These are phyloP conservation scores for Pneumocystis carinii DNA, from an alignment of 1,139 yeast species.

Conservation along the genomic window DNA sequence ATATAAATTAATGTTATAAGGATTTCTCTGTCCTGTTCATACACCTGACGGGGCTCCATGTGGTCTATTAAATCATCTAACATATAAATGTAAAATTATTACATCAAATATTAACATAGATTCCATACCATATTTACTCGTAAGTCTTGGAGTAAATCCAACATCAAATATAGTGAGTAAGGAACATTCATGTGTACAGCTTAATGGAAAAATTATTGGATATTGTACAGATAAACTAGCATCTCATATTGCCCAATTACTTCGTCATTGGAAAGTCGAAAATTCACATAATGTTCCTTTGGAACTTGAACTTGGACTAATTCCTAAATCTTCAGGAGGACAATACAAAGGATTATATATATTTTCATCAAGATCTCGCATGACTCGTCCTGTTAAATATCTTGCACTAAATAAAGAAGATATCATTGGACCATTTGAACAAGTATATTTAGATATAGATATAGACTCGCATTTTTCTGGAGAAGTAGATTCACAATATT, in stretches of 20 bases:
- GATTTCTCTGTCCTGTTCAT: conserved; percentile 91
- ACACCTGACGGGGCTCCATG: conserved; percentile 99
- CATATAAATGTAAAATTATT: conserved; percentile 83
- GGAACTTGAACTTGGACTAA: conserved; percentile 83
- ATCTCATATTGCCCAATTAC: conserved; percentile 68
- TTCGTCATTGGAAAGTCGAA: conserved; percentile 86
- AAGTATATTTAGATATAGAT: conserved; percentile 91
- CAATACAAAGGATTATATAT: conserved; percentile 92
- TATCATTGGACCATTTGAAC: conserved; percentile 93
- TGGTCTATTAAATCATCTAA: conserved; percentile 91
- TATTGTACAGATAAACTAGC: conserved; percentile 92
- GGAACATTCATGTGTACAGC: conserved; percentile 73
- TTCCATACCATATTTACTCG: conserved; percentile 48
- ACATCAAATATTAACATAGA: conserved; percentile 66
- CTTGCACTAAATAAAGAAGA: conserved; percentile 72
- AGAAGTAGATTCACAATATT: conserved; percentile 50
- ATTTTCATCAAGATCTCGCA: conserved; percentile 84
- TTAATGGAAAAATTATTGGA: conserved; percentile 85
- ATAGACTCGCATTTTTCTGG: conserved; percentile 35
- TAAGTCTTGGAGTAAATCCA: conserved; percentile 54
- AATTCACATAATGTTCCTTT: conserved; percentile 52
- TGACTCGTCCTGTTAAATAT: conserved; percentile 91
- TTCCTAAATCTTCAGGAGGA: conserved; percentile 87
- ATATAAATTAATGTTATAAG: background rate
- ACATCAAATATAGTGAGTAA: conserved; percentile 39